Evolutionary conservation across 1,284 basidiomycete species (phyloP).

Genomic region (Cystobasidiaceae sp.): DNA sequence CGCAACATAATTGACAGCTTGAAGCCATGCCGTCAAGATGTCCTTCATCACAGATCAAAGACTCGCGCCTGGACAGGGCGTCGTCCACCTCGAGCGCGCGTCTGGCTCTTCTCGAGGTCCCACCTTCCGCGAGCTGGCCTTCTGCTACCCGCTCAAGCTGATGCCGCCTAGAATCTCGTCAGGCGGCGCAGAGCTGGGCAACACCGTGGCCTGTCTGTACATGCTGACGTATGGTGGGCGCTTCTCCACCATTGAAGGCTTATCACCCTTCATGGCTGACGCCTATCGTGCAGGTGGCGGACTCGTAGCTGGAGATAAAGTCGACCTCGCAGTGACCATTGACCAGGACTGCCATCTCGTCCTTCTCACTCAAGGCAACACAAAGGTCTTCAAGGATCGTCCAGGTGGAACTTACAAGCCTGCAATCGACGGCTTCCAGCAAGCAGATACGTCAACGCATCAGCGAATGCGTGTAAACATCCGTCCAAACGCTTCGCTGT

Average conservation of each 20-base stretch:
- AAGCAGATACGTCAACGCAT: conserved; percentile 42
- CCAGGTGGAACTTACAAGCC: conserved; percentile 47
- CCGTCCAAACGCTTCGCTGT: conserved; percentile 55
- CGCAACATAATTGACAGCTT: too few relatives aligned
- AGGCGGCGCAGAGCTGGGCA: conserved; percentile 44
- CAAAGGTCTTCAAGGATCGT: conserved; percentile 82
- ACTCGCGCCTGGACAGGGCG: conserved; percentile 13
- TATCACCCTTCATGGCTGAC: neutral
- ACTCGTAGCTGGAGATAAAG: conserved; percentile 77
- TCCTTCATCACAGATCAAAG: too few relatives aligned
- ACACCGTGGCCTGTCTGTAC: conserved; percentile 62
- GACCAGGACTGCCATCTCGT: conserved; percentile 57
- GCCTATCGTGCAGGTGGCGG: conserved; percentile 59
- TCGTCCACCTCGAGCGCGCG: neutral
- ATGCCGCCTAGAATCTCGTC: conserved; percentile 59
- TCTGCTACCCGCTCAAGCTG: conserved; percentile 85
- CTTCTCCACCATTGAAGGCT: too few relatives aligned
- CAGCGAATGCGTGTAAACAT: conserved; percentile 60
- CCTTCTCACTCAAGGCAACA: conserved; percentile 74
- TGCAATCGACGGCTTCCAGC: conserved; percentile 41
- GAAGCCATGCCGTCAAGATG: too few relatives aligned
- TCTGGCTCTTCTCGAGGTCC: conserved; percentile 1
- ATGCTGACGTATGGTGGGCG: conserved; percentile 67
- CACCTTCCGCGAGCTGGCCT: conserved; percentile 66
- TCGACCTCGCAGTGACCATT: conserved; percentile 63